Conservation (phyloP, 2,329 filamentous ascomycete species). For the Trichoderma atroviride region DNA sequence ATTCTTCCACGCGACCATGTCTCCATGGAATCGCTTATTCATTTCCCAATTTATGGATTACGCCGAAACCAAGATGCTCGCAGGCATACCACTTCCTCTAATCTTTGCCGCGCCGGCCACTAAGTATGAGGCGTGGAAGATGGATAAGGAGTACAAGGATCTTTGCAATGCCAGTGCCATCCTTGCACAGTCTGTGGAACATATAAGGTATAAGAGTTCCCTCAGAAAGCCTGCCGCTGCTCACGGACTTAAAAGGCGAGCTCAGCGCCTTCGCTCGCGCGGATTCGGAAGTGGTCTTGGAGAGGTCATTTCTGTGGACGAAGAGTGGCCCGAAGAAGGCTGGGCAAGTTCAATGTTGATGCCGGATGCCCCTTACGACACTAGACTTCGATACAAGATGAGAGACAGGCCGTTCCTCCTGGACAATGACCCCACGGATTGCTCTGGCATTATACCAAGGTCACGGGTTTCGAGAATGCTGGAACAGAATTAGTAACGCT, state of each 20-base stretch:
- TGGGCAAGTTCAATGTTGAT: not conserved
- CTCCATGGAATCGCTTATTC: not conserved
- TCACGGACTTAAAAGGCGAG: not conserved
- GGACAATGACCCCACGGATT: not conserved
- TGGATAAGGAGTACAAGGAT: constrained; percentile 11
- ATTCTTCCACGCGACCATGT: not conserved
- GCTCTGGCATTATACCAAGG: not conserved
- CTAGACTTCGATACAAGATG: not conserved
- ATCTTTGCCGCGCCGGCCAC: not conserved
- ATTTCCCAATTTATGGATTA: not conserved
- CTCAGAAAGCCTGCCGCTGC: accelerated
- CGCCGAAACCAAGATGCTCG: not conserved
- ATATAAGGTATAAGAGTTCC: not conserved
- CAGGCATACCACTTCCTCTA: too few species aligned
- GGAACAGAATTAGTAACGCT: not conserved
- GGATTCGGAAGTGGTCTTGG: constrained; percentile 7
- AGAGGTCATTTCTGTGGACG: constrained; percentile 19
- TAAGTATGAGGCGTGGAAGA: not conserved
- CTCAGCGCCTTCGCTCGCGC: not conserved
- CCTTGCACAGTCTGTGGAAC: not conserved
- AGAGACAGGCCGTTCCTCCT: not conserved
- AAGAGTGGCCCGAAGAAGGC: constrained; percentile 4
- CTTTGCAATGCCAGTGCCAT: not conserved
- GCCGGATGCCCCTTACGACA: not conserved
- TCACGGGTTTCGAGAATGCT: too few species aligned